A percentile compares a stretch with the other conserved stretches of the same genome.
Evolutionary conservation across 306 rosid species (phyloP).

Genomic region (Trichosanthes cucumerina): DNA sequence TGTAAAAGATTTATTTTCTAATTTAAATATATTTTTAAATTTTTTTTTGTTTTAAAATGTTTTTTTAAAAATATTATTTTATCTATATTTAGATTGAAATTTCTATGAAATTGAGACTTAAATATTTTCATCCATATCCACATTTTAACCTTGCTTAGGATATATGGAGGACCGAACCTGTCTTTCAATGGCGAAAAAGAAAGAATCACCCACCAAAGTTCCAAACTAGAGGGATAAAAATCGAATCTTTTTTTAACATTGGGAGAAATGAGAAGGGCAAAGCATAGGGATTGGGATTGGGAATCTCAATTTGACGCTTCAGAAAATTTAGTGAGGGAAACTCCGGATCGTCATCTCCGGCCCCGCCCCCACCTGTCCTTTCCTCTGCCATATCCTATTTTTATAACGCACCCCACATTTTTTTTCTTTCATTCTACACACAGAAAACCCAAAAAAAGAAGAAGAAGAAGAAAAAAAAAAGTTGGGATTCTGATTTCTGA

Average conservation of each 20-base stretch:
- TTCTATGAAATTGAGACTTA: no score
- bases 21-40: no score
- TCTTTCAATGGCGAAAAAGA: no score
- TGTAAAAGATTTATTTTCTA: no score
- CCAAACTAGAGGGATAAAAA: neutral
- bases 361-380: slow-evolving; percentile 7
- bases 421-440: neutral
- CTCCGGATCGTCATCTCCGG: neutral
- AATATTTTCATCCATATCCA: no score
- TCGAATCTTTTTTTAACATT: neutral
- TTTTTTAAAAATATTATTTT: no score
- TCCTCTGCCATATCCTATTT: slow-evolving; percentile 3
- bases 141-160: no score
- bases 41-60: no score
- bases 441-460: neutral
- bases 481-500: neutral
- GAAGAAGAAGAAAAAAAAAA: no score
- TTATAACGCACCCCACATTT: neutral
- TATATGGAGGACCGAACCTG: no score
- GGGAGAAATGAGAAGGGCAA: neutral
- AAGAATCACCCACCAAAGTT: neutral
- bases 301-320: neutral
- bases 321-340: slow-evolving; percentile 3
- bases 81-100: no score
- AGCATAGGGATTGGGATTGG: neutral